A percentile compares a stretch with the other conserved stretches of the same genome.
These are phyloP conservation scores for Tricholoma sp. DNA, from an alignment of 768 basidiomycete species.

Conservation along the genomic window DNA sequence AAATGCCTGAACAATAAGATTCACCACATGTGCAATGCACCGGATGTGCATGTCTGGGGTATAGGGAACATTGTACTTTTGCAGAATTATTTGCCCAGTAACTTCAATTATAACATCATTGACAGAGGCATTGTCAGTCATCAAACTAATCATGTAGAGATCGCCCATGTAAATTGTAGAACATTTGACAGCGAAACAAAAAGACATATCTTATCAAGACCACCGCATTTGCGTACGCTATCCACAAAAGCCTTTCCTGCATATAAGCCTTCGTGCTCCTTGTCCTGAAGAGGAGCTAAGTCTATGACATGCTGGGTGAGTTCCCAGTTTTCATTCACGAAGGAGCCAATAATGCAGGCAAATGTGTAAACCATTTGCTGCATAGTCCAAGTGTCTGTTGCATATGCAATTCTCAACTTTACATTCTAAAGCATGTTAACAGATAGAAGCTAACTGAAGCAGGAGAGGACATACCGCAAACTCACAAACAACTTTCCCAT, in stretches of 20 bases:
- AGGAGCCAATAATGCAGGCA: conserved; percentile 3
- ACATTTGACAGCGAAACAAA: too few species aligned
- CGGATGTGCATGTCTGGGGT: neutral
- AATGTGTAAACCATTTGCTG: neutral
- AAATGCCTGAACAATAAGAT: neutral
- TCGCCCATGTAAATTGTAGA: too few species aligned
- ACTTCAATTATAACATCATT: neutral
- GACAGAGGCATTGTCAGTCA: neutral
- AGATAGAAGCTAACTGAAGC: too few species aligned
- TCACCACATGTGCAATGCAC: neutral
- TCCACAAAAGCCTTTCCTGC: too few species aligned
- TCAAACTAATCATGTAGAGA: too few species aligned
- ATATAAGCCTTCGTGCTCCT: conserved; percentile 18
- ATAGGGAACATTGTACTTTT: neutral
- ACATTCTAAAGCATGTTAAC: too few species aligned
- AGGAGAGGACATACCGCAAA: too few species aligned
- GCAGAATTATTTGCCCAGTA: neutral
- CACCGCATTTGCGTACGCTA: too few species aligned
- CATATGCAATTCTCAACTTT: too few species aligned
- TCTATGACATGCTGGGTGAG: conserved; percentile 28
- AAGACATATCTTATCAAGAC: too few species aligned
- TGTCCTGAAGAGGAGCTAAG: conserved; percentile 26
- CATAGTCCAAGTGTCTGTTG: neutral
- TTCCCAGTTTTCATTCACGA: conserved; percentile 27
- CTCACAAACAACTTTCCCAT: too few species aligned